Percentiles rank a stretch among this genome's conserved stretches.
phyloP scores from a whole-genome alignment of 2,329 filamentous ascomycete species.

The Exophiala phaeomuriformis region DNA sequence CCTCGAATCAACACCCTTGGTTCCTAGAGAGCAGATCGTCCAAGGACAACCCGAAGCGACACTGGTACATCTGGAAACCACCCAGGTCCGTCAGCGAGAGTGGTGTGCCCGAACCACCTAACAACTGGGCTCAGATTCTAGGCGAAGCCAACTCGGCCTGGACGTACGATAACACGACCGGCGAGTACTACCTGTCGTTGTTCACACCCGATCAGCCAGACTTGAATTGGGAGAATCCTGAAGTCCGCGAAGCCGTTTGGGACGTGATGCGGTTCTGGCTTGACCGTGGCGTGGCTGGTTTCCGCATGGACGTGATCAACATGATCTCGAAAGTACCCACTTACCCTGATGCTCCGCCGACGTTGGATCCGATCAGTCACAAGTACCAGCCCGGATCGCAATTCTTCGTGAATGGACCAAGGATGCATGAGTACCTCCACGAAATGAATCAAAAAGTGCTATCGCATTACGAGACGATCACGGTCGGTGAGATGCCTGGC shows the following conservation, averaged over 20 bases:
- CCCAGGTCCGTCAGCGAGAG: conserved; percentile 45
- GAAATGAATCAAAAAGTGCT: conserved; percentile 34
- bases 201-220: conserved; percentile 73
- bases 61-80: conserved; percentile 59
- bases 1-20: conserved; percentile 47
- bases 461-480: conserved; percentile 34
- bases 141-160: conserved; percentile 37
- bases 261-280: conserved; percentile 74
- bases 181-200: conserved; percentile 69
- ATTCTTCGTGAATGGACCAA: conserved; percentile 32
- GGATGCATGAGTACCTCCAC: conserved; percentile 35
- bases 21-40: conserved; percentile 60
- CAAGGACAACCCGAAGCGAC: conserved; percentile 55
- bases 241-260: conserved; percentile 62
- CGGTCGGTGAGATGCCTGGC: conserved; percentile 38
- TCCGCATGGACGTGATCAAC: conserved; percentile 69
- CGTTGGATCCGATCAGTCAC: conserved; percentile 34
- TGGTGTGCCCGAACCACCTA: conserved; percentile 61
- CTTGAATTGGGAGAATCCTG: conserved; percentile 73
- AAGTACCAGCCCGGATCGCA: conserved; percentile 44
- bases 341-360: conserved; percentile 42
- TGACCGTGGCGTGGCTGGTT: conserved; percentile 62
- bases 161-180: conserved; percentile 62
- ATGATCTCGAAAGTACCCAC: conserved; percentile 59
- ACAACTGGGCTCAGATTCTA: conserved; percentile 57